Conservation (phyloP, 768 basidiomycete species). For the Mrakia gelida region DNA sequence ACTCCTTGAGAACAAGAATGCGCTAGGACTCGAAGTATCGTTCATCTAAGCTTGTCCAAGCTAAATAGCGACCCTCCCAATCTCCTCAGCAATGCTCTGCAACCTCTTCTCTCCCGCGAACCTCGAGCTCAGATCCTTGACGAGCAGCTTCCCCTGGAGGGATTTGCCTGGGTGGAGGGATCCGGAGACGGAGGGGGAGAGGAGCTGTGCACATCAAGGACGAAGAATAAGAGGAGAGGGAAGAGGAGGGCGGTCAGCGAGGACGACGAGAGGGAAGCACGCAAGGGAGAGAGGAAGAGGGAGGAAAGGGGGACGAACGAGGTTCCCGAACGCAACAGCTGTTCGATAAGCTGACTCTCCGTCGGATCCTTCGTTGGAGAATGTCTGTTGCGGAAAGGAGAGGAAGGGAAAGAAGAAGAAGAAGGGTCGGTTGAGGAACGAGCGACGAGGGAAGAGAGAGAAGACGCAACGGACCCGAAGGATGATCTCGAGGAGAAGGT, state of each 20-base stretch:
- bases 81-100: constrained; percentile 14
- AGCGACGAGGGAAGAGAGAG: neutral
- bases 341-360: constrained; percentile 43
- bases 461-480: constrained; percentile 31
- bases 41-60: too few species aligned
- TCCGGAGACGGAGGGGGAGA: constrained; percentile 13
- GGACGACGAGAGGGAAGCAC: neutral
- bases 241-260: neutral
- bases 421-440: neutral
- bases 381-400: constrained; percentile 4
- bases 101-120: constrained; percentile 20
- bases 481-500: constrained; percentile 36
- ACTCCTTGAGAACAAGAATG: too few species aligned
- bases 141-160: constrained; percentile 27
- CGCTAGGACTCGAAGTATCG: too few species aligned
- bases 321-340: constrained; percentile 44
- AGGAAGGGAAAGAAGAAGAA: neutral
- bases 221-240: too few species aligned
- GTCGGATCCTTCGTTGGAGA: constrained; percentile 36
- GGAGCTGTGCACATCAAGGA: neutral
- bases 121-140: constrained; percentile 6
- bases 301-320: constrained; percentile 36
- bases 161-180: constrained; percentile 23
- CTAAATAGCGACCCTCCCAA: constrained; percentile 7
- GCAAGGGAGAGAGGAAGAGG: neutral